A percentile compares a stretch with the other conserved stretches of the same genome.
Conservation (phyloP, 495 filamentous ascomycete genomes). For the Aspergillus nanangensis region DNA sequence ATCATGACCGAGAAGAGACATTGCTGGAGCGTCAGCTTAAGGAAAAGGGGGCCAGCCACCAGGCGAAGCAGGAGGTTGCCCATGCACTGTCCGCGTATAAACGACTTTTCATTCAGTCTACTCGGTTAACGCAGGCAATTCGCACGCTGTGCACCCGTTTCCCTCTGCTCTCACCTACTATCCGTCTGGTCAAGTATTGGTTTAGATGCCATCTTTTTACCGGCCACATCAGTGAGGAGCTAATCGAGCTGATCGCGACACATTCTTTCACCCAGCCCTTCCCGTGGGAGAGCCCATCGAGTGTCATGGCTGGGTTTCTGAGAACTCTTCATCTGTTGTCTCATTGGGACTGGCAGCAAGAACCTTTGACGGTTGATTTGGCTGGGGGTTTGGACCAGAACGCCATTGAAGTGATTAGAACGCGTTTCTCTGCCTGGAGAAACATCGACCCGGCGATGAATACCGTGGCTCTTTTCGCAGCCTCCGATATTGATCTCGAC, state of each 20-base stretch:
- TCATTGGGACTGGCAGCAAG: constrained; percentile 85
- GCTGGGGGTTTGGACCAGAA: constrained; percentile 48
- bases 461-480: constrained; percentile 73
- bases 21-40: constrained; percentile 76
- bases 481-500: constrained; percentile 69
- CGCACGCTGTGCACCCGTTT: constrained; percentile 74
- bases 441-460: constrained; percentile 87
- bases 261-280: constrained; percentile 76
- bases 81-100: constrained; percentile 67
- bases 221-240: constrained; percentile 68
- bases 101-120: constrained; percentile 62
- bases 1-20: constrained; percentile 77
- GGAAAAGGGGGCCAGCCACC: constrained; percentile 58
- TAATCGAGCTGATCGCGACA: constrained; percentile 75
- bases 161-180: constrained; percentile 74
- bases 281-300: constrained; percentile 76
- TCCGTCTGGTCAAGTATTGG: constrained; percentile 89
- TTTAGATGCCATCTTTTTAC: constrained; percentile 78
- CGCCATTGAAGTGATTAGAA: constrained; percentile 54
- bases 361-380: constrained; percentile 77
- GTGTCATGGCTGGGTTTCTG: constrained; percentile 74
- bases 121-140: constrained; percentile 76
- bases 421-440: constrained; percentile 69
- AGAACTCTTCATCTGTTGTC: constrained; percentile 73
- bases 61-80: constrained; percentile 59